phyloP scores from a whole-genome alignment of 495 filamentous ascomycete species.

The Podospora pseudoanserina region DNA sequence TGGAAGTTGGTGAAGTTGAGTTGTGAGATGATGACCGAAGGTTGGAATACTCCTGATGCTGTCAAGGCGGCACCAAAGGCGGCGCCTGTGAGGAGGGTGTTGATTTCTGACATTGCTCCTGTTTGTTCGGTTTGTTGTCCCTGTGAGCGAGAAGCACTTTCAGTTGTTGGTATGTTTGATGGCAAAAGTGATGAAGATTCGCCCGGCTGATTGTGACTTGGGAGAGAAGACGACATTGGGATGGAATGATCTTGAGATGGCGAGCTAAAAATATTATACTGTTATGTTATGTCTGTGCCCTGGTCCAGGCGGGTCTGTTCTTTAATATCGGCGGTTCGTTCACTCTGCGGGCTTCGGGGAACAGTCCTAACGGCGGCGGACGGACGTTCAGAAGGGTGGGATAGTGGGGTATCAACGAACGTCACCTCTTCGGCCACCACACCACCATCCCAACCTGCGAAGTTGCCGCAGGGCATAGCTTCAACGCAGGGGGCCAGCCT shows the following conservation, averaged over 20 bases:
- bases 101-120: conserved; percentile 18
- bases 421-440: not conserved
- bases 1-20: conserved; percentile 53
- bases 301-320: not conserved
- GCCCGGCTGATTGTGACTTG: too few relatives aligned
- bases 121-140: not conserved
- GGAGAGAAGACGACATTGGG: not conserved
- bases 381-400: not conserved
- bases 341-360: not conserved
- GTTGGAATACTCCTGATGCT: conserved; percentile 50
- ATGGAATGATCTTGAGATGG: not conserved
- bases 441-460: not conserved
- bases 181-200: not conserved
- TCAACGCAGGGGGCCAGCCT: not conserved
- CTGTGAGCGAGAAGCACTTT: not conserved
- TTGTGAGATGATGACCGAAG: conserved; percentile 51
- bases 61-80: conserved; percentile 55
- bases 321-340: not conserved
- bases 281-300: not conserved
- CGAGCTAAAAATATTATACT: not conserved
- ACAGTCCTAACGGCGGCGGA: not conserved
- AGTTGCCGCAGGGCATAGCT: not conserved
- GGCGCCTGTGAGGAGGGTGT: conserved; percentile 41
- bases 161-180: not conserved
- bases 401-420: not conserved